Percentiles rank a stretch among this genome's conserved stretches.
Evolutionary conservation across 2,329 filamentous ascomycete species (phyloP).

Genomic region (Aspergillus luchuensis): DNA sequence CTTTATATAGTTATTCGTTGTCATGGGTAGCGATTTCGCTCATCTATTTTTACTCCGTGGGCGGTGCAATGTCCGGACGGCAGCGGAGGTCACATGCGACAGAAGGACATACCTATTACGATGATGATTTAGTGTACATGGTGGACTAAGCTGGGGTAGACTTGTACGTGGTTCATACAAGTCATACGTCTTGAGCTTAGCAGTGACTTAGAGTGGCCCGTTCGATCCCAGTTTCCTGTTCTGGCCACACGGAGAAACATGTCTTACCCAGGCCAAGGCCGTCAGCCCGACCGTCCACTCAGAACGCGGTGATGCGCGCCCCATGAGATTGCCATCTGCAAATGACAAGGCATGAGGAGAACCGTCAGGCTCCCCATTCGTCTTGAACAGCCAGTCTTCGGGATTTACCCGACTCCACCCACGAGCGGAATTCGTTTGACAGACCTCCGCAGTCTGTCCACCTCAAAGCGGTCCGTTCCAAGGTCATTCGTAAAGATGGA

Average conservation of each 20-base stretch:
- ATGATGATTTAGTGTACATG: too few species aligned
- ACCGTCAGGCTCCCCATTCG: background rate
- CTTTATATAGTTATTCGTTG: background rate
- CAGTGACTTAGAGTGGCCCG: too few species aligned
- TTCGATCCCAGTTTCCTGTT: background rate
- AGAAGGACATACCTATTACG: too few species aligned
- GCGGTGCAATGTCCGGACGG: background rate
- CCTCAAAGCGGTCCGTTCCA: too few species aligned
- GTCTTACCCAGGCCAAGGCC: background rate
- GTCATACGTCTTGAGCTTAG: too few species aligned
- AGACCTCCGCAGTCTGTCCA: too few species aligned
- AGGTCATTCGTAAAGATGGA: too few species aligned
- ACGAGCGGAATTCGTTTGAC: too few species aligned
- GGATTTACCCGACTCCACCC: too few species aligned
- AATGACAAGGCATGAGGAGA: background rate
- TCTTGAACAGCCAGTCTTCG: too few species aligned
- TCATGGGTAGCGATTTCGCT: too few species aligned
- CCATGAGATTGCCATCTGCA: background rate
- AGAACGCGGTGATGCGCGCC: background rate
- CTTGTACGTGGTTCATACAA: too few species aligned
- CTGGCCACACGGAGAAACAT: background rate
- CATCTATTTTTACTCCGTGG: background rate
- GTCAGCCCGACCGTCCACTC: background rate
- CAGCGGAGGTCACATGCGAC: background rate
- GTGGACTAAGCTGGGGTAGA: background rate